These are phyloP conservation scores for Aphanomyces euteiches DNA, from an alignment of 352 stramenopile genomes.

Conservation along the genomic window DNA sequence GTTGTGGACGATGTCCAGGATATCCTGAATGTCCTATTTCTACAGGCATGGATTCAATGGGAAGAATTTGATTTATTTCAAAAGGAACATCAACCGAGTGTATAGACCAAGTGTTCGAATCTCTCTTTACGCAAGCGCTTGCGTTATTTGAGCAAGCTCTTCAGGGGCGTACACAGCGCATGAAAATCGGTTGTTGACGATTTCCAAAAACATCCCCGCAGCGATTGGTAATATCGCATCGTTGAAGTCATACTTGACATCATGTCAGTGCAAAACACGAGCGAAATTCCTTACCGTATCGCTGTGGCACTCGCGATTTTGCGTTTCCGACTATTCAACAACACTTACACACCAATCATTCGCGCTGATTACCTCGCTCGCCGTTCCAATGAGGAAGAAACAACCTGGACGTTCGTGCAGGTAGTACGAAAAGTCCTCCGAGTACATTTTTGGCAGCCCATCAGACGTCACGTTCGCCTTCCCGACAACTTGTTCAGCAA, in stretches of 20 bases:
- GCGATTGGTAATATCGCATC: background rate
- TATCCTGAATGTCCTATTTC: too few relatives aligned
- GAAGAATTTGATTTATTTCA: too few relatives aligned
- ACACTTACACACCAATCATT: background rate
- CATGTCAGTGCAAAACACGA: background rate
- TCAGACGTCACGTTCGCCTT: slow-evolving; percentile 54
- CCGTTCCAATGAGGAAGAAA: slow-evolving; percentile 61
- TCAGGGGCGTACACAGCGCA: background rate
- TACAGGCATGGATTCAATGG: too few relatives aligned
- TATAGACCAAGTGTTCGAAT: too few relatives aligned
- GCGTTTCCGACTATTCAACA: background rate
- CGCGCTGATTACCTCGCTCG: background rate
- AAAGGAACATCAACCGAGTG: too few relatives aligned
- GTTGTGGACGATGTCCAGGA: too few relatives aligned
- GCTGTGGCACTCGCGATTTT: slow-evolving; percentile 1
- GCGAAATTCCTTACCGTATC: background rate
- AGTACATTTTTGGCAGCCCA: slow-evolving; percentile 86
- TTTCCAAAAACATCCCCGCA: background rate
- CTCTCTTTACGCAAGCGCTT: too few relatives aligned
- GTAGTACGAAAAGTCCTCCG: slow-evolving; percentile 93
- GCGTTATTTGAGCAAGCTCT: background rate
- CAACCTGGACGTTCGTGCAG: slow-evolving; percentile 74
- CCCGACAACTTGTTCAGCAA: slow-evolving; percentile 59
- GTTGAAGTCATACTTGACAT: slow-evolving; percentile 7
- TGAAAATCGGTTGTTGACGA: background rate